Conservation (phyloP, 2,329 filamentous ascomycete genomes). For the Sordariomycetes sp. region DNA sequence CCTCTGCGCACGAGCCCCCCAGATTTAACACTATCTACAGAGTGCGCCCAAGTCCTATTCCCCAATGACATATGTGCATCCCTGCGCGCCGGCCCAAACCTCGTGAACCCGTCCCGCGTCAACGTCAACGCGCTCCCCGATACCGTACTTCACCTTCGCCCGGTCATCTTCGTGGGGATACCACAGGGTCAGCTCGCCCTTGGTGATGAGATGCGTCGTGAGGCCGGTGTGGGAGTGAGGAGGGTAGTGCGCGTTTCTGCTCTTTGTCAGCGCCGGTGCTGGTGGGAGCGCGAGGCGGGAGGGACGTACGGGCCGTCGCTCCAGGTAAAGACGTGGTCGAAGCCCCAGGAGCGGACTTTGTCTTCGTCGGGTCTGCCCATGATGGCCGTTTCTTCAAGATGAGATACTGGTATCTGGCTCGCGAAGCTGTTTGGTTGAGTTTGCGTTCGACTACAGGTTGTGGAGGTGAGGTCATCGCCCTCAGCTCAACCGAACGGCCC, state of each 20-base stretch:
- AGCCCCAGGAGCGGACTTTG: slow-evolving; percentile 62
- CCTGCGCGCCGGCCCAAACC: slow-evolving; percentile 57
- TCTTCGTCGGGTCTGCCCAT: slow-evolving; percentile 33
- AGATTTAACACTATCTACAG: too few relatives aligned
- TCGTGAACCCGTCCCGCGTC: slow-evolving; percentile 56
- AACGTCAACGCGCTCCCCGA: slow-evolving; percentile 57
- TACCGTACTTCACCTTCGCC: slow-evolving; percentile 48
- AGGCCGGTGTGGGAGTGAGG: slow-evolving; percentile 56
- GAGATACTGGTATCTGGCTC: background rate
- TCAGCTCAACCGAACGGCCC: too few relatives aligned
- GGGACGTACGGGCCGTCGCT: slow-evolving; percentile 55
- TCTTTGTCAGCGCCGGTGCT: background rate
- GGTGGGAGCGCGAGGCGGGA: background rate
- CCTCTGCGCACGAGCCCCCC: too few relatives aligned
- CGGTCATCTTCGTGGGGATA: slow-evolving; percentile 51
- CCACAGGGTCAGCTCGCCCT: slow-evolving; percentile 55
- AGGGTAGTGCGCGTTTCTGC: slow-evolving; percentile 53
- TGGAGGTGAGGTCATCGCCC: too few relatives aligned
- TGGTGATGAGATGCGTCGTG: slow-evolving; percentile 61
- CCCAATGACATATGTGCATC: slow-evolving; percentile 60
- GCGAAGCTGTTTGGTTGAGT: too few relatives aligned
- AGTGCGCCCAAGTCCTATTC: too few relatives aligned
- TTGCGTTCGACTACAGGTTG: too few relatives aligned
- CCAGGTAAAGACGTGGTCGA: slow-evolving; percentile 62
- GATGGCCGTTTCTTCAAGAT: background rate